Conservation (phyloP, 2,329 filamentous ascomycete species). For the Xylariaceae sp. region DNA sequence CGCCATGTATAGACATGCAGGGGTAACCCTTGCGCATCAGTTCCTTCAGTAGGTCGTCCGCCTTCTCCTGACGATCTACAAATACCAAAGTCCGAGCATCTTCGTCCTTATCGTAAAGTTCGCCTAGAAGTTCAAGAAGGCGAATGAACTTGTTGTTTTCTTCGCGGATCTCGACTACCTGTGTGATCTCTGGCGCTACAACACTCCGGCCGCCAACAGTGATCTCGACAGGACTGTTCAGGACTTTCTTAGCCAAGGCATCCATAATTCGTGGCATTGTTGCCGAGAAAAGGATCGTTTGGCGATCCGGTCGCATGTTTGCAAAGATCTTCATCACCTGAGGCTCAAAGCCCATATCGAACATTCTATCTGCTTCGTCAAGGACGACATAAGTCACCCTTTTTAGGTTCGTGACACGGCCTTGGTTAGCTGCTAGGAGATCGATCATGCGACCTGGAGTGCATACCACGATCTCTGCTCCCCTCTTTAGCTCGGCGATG, state of each 20-base stretch:
- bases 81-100: conserved; percentile 90
- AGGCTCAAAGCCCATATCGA: conserved; percentile 98
- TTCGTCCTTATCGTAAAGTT: conserved; percentile 83
- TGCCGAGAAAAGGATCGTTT: conserved; percentile 94
- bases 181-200: conserved; percentile 89
- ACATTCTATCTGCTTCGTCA: conserved; percentile 98
- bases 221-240: conserved; percentile 86
- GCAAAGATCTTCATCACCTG: conserved; percentile 96
- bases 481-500: conserved; percentile 93
- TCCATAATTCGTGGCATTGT: conserved; percentile 96
- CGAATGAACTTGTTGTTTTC: conserved; percentile 84
- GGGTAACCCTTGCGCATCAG: conserved; percentile 83
- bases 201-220: conserved; percentile 85
- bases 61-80: conserved; percentile 88
- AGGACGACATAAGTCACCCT: conserved; percentile 93
- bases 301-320: conserved; percentile 87
- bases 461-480: conserved; percentile 92
- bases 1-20: conserved; percentile 91
- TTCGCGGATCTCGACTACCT: conserved; percentile 84
- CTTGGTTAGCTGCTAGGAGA: conserved; percentile 87
- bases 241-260: conserved; percentile 82
- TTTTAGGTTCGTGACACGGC: conserved; percentile 88
- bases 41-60: conserved; percentile 77
- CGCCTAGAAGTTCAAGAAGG: conserved; percentile 82
- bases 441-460: conserved; percentile 97